Evolutionary conservation across 1,284 basidiomycete species (phyloP), one percentile per base, ranked within the genome.

Genomic region (Trametes sp.): DNA sequence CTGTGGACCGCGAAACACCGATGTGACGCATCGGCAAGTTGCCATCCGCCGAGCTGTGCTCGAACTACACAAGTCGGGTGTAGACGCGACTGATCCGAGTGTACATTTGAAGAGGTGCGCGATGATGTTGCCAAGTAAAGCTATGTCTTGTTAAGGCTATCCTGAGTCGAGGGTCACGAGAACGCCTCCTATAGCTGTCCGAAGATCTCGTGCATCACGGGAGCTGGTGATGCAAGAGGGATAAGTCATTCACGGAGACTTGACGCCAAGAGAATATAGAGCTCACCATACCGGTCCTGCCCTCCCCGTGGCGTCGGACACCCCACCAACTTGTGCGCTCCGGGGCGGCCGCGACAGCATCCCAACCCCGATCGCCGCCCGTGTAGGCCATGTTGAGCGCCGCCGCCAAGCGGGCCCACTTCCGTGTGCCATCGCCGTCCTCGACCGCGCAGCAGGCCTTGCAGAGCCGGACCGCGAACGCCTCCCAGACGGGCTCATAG

Each of bases 251-350:
- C 7, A 45, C 14, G 11, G 24, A 10, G 19, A 10, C 21, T 2
- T 41, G 16, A 4, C 7, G 38, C 16, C 38, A n/a, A 14, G 19
- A 14, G 38, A 3, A 6, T 4, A 6, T 8, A 14, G 7, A 4
- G n/a, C 38, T 33, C 5, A 33, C 38, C 7, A 14, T 41, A 29
- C 45, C 28, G 24, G 21, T 26, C 13, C 10, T 29, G 5, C 19
- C 28, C 9, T 29, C 3, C 10, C 3, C 21, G 19, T 44, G 26
- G 4, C 35, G n/a, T 31, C 48, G 35, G 14, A 31, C 4, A 7
- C 64, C 64, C 68, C 70, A 71, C 65, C 62, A 68, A 2, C 49
- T 53, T n/a, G 64, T 67, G 24, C 45, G 54, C 54, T 67, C 61
- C 26, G 68, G 70, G 4, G 31, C 58, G 1, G n/a, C 54, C 16